These are phyloP conservation scores for Pelargonium fulgidum DNA, from an alignment of 441 rosid genomes.

Conservation along the genomic window DNA sequence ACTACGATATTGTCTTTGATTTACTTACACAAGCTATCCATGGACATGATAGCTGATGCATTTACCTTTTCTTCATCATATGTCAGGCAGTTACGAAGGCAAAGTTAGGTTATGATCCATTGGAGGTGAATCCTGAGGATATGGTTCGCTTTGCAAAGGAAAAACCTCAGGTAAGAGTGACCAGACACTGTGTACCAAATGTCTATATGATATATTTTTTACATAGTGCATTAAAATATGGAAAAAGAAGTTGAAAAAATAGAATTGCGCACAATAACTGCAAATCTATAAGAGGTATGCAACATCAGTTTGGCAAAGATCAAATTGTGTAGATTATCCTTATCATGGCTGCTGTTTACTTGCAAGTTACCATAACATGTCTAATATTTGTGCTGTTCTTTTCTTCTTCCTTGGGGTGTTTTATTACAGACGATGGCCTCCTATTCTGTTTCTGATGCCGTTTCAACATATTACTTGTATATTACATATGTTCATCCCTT, in stretches of 20 bases:
- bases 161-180: constrained; percentile 71
- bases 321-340: constrained; percentile 1
- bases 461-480: constrained; percentile 88
- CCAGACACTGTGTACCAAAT: constrained; percentile 19
- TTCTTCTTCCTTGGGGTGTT: constrained; percentile 18
- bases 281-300: constrained; percentile 8
- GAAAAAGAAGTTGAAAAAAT: constrained; percentile 2
- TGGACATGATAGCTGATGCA: constrained; percentile 5
- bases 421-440: constrained; percentile 91
- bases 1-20: constrained; percentile 8
- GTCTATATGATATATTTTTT: constrained; percentile 18
- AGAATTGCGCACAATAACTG: not conserved
- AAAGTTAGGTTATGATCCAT: constrained; percentile 95
- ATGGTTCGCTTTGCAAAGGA: constrained; percentile 97
- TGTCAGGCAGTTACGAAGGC: constrained; percentile 93
- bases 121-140: constrained; percentile 98
- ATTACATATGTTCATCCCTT: constrained; percentile 98
- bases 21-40: constrained; percentile 11
- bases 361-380: constrained; percentile 4
- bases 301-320: constrained; percentile 4
- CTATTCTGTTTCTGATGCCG: constrained; percentile 99
- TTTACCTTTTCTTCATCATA: constrained; percentile 24
- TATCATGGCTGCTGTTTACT: constrained; percentile 2
- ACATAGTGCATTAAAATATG: constrained; percentile 1
- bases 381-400: constrained; percentile 28